Base-by-base conservation (phyloP, 257 asterid genomes). In the Solanum paucissectum region DNA sequence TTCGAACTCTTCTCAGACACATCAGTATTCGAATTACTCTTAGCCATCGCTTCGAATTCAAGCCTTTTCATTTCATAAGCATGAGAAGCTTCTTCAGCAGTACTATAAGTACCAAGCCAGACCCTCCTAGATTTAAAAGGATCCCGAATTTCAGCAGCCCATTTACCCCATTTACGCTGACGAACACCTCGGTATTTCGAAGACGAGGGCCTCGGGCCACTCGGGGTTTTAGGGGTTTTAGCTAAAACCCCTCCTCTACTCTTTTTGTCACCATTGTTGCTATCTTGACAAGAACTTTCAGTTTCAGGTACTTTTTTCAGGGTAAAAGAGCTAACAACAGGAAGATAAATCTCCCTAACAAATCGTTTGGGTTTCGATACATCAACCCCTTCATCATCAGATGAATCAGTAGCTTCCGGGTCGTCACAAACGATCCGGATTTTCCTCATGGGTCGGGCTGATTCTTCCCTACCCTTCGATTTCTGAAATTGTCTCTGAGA, bases 391-490 rank as follows among this genome's bases (percentile, higher is more conserved):
- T 94, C 98, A 55, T 97, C 99, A 76, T 93, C 97, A 0, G 99
- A 95, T 1, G 97, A 93, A 87, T 97, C 99, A 12, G 99, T 96
- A 20, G 98, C 99, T 89, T 95, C 93, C 21, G 99, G 99, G 85
- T 96, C 99, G 7, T 88, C 27, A 83, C 92, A 95, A 55, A 94
- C 88, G 4, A 96, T 91, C 68, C 96, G 91, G 69, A 96, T 89
- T 83, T 87, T 94, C 71, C 92, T 89, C 93, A 90, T 86, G 68
- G 91, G 89, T 77, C 71, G 76, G 20, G 86, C 3, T 77, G 87
- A 25, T 64, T 92, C 91, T 18, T 87, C 85, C 83, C 71, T 84
- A 11, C 14, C 20, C 77, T 91, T 90, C 0, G 83, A 52, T 55
- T 89, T 79, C 29, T 79, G 46, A 29, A 84, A n/a, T 68, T 87